Percentiles rank a stretch among this genome's conserved stretches.
Evolutionary conservation across 2,329 filamentous ascomycete genomes (phyloP).

Genomic region (Lasiodiplodia sp.): DNA sequence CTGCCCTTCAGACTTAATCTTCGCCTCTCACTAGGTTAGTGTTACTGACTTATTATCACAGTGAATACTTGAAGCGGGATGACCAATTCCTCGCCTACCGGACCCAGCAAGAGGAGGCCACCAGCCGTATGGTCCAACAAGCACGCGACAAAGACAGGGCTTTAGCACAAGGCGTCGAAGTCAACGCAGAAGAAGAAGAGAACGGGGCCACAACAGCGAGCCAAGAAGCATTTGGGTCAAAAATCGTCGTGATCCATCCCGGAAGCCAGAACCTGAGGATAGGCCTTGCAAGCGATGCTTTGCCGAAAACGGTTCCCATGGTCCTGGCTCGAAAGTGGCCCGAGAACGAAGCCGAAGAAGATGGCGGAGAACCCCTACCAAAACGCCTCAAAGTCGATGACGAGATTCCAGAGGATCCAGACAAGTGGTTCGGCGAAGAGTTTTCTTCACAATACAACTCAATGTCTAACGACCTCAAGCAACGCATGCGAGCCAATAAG

Average conservation of each 20-base stretch:
- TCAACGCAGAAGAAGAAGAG: conserved; percentile 41
- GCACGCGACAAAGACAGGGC: conserved; percentile 89
- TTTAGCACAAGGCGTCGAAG: conserved; percentile 66
- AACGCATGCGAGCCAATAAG: conserved; percentile 92
- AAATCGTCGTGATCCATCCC: conserved; percentile 92
- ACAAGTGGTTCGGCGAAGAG: conserved; percentile 84
- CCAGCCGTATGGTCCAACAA: conserved; percentile 82
- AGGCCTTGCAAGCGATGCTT: conserved; percentile 91
- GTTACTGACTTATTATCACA: conserved; percentile 48
- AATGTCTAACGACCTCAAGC: conserved; percentile 85
- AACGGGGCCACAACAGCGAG: conserved; percentile 39
- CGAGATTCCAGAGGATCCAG: conserved; percentile 67
- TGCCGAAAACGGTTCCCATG: conserved; percentile 95
- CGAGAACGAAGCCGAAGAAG: conserved; percentile 82
- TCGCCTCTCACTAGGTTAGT: background rate
- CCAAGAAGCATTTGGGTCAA: conserved; percentile 74
- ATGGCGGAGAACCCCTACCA: conserved; percentile 78
- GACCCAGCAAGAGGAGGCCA: conserved; percentile 84
- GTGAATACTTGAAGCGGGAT: conserved; percentile 97
- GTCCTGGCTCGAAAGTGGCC: conserved; percentile 81
- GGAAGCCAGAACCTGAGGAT: conserved; percentile 96
- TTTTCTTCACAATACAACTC: conserved; percentile 74
- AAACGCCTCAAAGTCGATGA: conserved; percentile 68
- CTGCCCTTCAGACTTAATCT: background rate
- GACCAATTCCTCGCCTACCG: conserved; percentile 92